These are phyloP conservation scores for Cyberlindnera maritima DNA, from an alignment of 805 yeast genomes.

Conservation along the genomic window DNA sequence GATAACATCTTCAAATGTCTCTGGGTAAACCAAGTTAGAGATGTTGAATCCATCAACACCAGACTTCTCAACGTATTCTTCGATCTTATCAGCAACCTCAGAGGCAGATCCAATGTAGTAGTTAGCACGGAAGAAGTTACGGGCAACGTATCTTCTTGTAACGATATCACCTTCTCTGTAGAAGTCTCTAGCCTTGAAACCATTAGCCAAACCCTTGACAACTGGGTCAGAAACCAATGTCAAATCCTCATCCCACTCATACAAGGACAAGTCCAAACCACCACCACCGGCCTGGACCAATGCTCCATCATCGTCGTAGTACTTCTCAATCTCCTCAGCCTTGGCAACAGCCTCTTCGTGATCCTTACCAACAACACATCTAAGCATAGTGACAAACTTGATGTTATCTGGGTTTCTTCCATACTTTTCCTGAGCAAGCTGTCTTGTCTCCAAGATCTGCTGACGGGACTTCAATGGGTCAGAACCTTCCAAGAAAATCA, in stretches of 20 bases:
- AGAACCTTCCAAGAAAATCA: conserved; percentile 36
- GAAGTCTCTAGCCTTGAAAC: conserved; percentile 26
- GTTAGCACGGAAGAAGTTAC: conserved; percentile 25
- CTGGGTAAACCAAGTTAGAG: conserved; percentile 39
- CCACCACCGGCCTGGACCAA: conserved; percentile 47
- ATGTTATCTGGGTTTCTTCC: conserved; percentile 39
- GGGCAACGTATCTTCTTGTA: conserved; percentile 30
- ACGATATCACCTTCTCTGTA: conserved; percentile 27
- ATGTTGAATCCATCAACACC: conserved; percentile 44
- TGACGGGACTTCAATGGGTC: conserved; percentile 33
- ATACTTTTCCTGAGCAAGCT: conserved; percentile 34
- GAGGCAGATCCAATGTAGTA: conserved; percentile 34
- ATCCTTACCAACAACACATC: conserved; percentile 39
- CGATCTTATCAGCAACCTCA: conserved; percentile 41
- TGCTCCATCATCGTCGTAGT: conserved; percentile 40
- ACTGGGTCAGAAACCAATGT: conserved; percentile 34
- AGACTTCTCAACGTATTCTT: conserved; percentile 37
- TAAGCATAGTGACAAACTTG: conserved; percentile 38
- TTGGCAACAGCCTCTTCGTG: conserved; percentile 42
- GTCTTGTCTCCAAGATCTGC: conserved; percentile 34
- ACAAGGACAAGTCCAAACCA: conserved; percentile 41
- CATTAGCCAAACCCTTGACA: conserved; percentile 32
- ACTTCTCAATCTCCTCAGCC: conserved; percentile 32
- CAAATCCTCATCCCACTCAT: conserved; percentile 44
- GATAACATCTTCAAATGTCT: conserved; percentile 39